Evolutionary conservation across 2,329 filamentous ascomycete species (phyloP), one percentile per base, ranked within the genome.

Genomic region (Nigrospora sphaerica): DNA sequence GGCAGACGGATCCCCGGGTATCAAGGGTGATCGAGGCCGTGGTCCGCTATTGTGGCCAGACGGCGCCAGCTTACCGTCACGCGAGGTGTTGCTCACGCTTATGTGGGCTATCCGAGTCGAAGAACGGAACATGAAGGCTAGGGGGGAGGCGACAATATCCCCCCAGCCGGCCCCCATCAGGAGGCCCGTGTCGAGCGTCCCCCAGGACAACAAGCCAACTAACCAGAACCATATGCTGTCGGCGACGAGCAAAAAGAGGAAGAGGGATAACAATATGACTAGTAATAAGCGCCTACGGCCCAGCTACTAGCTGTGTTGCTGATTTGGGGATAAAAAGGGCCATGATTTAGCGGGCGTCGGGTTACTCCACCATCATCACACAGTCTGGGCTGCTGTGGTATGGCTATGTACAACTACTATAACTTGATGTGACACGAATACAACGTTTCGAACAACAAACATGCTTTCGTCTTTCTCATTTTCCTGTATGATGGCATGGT

Each of bases 1-100:
- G 60, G 57, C 54, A 52, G 45, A 39, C 53, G 57, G 60, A 58
- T 60, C 57, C 59, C 59, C 57, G 60, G 61, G 59, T 62, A 62
- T 63, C 60, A 60, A 62, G 60, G 60, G 61, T 42, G 61, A 61
- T 58, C 40, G 36, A 34, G 59, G 60, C 56, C 60, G 57, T 57
- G 60, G 55, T 57, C 54, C 55, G 56, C 58, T 51, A 48, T 54
- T 54, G 60, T 63, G 62, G 62, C 62, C 61, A 54, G 54, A 58
- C 47, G 62, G 60, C 60, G 56, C 59, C 57, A 61, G 60, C 58
- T 57, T 63, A 62, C 62, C 62, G 59, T 63, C 62, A 44, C 57
- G 54, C 48, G 62, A 64, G 55, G 55, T 60, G 57, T 55, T 64
- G 55, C 59, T 64, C 61, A 63, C 62, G 18, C 42, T 64, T 52